Conservation (phyloP, 257 asterid genomes). For the Solanum piurae region DNA sequence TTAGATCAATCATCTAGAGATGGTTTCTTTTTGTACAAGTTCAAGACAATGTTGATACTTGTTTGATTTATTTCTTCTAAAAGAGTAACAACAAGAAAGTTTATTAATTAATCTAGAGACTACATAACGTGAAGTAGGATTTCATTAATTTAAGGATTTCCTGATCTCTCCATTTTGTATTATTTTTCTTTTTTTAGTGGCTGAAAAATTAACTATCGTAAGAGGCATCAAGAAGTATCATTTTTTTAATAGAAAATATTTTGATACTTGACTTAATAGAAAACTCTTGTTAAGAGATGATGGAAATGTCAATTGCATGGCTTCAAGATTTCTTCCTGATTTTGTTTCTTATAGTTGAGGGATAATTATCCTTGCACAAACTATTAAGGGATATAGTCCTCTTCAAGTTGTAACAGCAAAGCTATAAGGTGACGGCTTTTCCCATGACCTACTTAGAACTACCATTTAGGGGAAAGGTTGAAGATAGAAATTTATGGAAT, state of each 20-base stretch:
- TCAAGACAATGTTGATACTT: background rate
- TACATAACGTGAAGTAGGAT: background rate
- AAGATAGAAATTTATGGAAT: background rate
- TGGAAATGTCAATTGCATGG: background rate
- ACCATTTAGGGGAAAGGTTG: background rate
- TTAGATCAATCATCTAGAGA: background rate
- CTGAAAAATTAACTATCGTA: background rate
- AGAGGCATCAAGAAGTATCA: background rate
- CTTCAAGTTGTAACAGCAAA: background rate
- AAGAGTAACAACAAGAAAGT: background rate
- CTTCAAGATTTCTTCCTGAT: background rate
- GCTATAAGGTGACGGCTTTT: background rate
- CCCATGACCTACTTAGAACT: background rate
- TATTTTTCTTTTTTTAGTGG: background rate
- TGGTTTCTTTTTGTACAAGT: background rate
- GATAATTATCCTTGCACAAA: background rate
- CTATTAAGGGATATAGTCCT: background rate
- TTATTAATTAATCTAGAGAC: background rate
- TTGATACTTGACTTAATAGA: background rate
- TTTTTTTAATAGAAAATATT: background rate
- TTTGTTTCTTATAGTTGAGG: background rate
- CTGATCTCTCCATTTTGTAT: background rate
- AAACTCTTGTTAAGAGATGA: background rate
- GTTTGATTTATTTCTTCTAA: background rate
- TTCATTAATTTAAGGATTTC: background rate